Evolutionary conservation across 208 protist genomes (phyloP).

Genomic region (Herpetomonas samuelpessoai): DNA sequence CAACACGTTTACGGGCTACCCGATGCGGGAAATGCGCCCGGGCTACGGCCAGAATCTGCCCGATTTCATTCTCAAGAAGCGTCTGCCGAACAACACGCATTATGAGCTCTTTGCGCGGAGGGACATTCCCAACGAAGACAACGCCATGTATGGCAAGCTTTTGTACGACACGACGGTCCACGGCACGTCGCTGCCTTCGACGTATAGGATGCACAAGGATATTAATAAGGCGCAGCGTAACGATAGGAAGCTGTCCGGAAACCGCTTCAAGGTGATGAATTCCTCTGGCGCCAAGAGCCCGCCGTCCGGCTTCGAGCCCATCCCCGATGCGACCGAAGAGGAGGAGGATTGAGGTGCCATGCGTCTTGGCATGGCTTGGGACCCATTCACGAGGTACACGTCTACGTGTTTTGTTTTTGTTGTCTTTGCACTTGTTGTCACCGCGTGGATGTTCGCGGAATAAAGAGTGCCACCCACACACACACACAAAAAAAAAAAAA

Average conservation of each 20-base stretch:
- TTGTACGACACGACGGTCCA: conserved; percentile 87
- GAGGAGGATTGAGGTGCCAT: conserved; percentile 57
- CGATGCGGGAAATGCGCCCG: conserved; percentile 83
- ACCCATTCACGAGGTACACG: not conserved
- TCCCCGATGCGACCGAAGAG: conserved; percentile 71
- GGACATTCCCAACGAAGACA: conserved; percentile 88
- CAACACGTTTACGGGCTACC: conserved; percentile 86
- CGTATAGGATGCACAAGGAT: conserved; percentile 91
- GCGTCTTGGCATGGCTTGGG: not conserved
- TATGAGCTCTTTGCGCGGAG: conserved; percentile 88
- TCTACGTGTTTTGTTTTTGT: no score
- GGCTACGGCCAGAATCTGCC: conserved; percentile 85
- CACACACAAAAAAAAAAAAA: no score
- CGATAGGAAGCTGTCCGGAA: conserved; percentile 85
- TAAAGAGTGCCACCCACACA: no score
- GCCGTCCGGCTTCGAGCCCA: conserved; percentile 76
- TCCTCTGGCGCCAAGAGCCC: conserved; percentile 77
- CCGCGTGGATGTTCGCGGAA: no score
- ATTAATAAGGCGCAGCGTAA: conserved; percentile 91
- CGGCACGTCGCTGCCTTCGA: conserved; percentile 80
- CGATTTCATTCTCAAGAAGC: conserved; percentile 87
- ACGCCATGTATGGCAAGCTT: conserved; percentile 89
- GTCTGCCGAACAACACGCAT: conserved; percentile 88
- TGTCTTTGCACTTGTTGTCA: no score
- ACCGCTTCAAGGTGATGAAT: conserved; percentile 82